Evolutionary conservation across 768 basidiomycete species (phyloP), one percentile per base, ranked within the genome.

Genomic region (Kwoniella heveanensis): DNA sequence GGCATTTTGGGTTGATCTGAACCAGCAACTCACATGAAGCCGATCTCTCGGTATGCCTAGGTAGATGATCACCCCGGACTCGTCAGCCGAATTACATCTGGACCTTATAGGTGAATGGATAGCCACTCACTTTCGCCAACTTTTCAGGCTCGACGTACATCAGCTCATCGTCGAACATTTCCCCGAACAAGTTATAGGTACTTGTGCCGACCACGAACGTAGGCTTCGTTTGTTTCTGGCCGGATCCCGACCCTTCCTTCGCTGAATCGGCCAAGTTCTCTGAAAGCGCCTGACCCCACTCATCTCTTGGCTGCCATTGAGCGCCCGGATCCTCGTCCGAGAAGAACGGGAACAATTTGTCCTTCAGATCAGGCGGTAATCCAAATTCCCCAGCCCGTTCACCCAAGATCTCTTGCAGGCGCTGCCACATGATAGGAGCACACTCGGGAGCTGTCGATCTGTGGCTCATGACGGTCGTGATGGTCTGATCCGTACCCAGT

Each of bases 1-100:
- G n/a, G n/a, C n/a, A n/a, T n/a, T n/a, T n/a, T n/a, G n/a, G n/a
- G n/a, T n/a, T 47, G 7, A 22, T 47, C 8, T 19, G 46, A 22
- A 47, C 6, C 17, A 10, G 1, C 0, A 2, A 57, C 62, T 52
- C 32, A 64, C 62, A 46, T 57, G 36, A 64, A 64, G 2, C 62
- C 62, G 19, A 64, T 51, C 21, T 55, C 37, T 19, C 56, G 47
- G 17, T 56, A 57, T 13, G 57, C 19, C 62, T 64, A 51, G 0
- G 22, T n/a, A 25, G 2, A 22, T 1, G 19, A 2, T 21, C 3
- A 6, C 1, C 13, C n/a, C n/a, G n/a, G n/a, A n/a, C 24, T 52
- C 8, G 25, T 6, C 2, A 22, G 27, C 9, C 6, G 1, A 7
- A 51, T 30, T 36, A 13, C 6, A 36, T 47, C 46, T 10, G 53